phyloP scores from a whole-genome alignment of 768 basidiomycete species.

The Leccinum fibrillosum region DNA sequence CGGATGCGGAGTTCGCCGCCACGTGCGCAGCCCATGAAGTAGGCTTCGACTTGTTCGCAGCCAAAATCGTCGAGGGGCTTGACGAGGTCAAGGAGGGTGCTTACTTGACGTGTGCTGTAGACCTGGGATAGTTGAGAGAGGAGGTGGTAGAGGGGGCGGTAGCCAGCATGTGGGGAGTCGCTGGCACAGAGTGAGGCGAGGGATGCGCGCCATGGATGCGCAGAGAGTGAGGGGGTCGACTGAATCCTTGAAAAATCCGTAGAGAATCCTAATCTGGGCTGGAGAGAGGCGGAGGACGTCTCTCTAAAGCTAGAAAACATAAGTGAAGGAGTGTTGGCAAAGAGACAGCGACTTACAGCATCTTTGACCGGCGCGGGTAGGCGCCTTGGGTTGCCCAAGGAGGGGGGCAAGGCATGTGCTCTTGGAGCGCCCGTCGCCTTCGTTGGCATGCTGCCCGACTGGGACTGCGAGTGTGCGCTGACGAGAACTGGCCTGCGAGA shows the following conservation, averaged over 20 bases:
- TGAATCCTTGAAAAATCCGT: slow-evolving; percentile 87
- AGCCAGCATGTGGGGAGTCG: slow-evolving; percentile 60
- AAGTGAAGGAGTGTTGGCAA: too few relatives aligned
- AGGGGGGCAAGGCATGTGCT: too few relatives aligned
- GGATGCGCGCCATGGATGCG: slow-evolving; percentile 52
- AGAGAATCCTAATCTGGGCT: slow-evolving; percentile 28
- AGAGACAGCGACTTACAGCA: too few relatives aligned
- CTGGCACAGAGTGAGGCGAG: slow-evolving; percentile 43
- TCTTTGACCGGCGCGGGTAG: too few relatives aligned
- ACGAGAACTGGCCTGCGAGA: too few relatives aligned
- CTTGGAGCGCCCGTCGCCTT: too few relatives aligned
- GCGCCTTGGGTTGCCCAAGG: too few relatives aligned
- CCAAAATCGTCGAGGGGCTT: slow-evolving; percentile 62
- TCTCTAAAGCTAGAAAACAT: too few relatives aligned
- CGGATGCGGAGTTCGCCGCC: slow-evolving; percentile 77
- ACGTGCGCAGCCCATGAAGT: slow-evolving; percentile 86
- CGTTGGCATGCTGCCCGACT: too few relatives aligned
- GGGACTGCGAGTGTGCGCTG: too few relatives aligned
- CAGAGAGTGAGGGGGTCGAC: slow-evolving; percentile 85
- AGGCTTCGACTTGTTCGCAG: slow-evolving; percentile 58
- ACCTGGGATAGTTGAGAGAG: slow-evolving; percentile 90
- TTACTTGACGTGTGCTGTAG: slow-evolving; percentile 80
- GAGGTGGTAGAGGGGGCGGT: slow-evolving; percentile 85
- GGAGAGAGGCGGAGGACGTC: too few relatives aligned
- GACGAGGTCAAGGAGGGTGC: slow-evolving; percentile 73